Percentiles rank a stretch among this genome's conserved stretches.
These are phyloP conservation scores for Sonneratia caseolaris DNA, from an alignment of 345 rosid species.

Conservation along the genomic window DNA sequence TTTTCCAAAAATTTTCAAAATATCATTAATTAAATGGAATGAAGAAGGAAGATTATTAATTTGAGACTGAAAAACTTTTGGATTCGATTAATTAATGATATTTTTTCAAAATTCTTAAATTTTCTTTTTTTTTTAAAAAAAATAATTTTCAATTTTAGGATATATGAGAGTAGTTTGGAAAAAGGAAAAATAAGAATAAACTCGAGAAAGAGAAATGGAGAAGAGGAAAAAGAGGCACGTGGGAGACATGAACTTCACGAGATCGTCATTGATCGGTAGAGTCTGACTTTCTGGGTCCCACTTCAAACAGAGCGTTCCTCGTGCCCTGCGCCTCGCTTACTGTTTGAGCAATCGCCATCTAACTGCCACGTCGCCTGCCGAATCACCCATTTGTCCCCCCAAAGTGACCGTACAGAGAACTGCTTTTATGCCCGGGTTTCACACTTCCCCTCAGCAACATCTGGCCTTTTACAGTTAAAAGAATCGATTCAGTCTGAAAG, in stretches of 20 bases:
- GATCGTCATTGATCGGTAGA: background rate
- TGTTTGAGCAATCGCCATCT: background rate
- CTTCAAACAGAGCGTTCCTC: background rate
- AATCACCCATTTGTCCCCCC: slow-evolving; percentile 4
- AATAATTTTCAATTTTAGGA: too few relatives aligned
- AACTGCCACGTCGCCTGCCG: slow-evolving; percentile 2
- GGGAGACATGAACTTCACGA: background rate
- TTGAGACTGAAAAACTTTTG: too few relatives aligned
- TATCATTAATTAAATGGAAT: too few relatives aligned
- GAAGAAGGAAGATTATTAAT: too few relatives aligned
- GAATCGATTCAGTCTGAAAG: background rate
- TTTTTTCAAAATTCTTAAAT: too few relatives aligned
- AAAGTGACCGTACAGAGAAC: background rate
- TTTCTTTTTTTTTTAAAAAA: too few relatives aligned
- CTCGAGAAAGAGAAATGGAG: too few relatives aligned
- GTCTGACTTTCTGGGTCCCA: background rate
- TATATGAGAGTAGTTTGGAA: too few relatives aligned
- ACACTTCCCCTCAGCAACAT: background rate
- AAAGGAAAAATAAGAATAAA: too few relatives aligned
- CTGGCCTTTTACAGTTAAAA: background rate
- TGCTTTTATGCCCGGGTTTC: background rate
- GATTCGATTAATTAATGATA: too few relatives aligned
- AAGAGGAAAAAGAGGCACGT: background rate
- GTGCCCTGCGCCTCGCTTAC: background rate
- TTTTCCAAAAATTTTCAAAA: too few relatives aligned